A percentile compares a stretch with the other conserved stretches of the same genome.
phyloP scores from a whole-genome alignment of 306 rosid species.

The Dryas octopetala region DNA sequence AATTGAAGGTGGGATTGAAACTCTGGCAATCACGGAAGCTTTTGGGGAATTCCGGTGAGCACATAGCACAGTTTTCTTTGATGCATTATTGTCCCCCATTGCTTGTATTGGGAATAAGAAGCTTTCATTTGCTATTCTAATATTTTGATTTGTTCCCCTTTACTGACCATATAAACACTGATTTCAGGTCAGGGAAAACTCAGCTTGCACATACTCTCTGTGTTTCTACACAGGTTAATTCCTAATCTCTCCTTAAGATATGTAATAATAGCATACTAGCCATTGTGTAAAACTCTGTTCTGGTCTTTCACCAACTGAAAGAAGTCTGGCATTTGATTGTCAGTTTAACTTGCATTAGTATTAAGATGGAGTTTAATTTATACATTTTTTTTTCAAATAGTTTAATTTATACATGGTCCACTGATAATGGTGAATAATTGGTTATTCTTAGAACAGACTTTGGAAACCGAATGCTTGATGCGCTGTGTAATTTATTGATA shows the following conservation, averaged over 20 bases:
- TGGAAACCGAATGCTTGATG: background rate
- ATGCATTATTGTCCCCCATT: background rate
- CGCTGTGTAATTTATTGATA: slow-evolving; percentile 2
- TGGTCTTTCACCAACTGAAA: background rate
- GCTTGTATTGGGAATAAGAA: background rate
- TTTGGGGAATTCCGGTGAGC: slow-evolving; percentile 94
- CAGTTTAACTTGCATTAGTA: background rate
- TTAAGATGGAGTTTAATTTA: background rate
- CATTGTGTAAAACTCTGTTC: background rate
- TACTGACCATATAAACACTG: background rate
- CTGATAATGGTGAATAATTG: background rate
- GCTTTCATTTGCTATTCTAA: background rate
- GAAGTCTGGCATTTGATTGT: background rate
- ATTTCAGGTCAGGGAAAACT: slow-evolving; percentile 85
- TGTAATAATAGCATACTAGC: background rate
- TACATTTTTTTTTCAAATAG: no score
- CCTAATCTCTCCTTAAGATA: slow-evolving; percentile 8
- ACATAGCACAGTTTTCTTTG: slow-evolving; percentile 6
- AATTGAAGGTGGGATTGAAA: slow-evolving; percentile 83
- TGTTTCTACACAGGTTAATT: slow-evolving; percentile 85
- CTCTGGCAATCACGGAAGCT: slow-evolving; percentile 87
- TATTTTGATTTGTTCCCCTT: background rate
- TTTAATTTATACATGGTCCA: background rate
- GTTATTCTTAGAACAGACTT: background rate
- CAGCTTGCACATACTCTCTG: slow-evolving; percentile 98